phyloP scores from a whole-genome alignment of 352 stramenopile genomes.

The Pythium monospermum region DNA sequence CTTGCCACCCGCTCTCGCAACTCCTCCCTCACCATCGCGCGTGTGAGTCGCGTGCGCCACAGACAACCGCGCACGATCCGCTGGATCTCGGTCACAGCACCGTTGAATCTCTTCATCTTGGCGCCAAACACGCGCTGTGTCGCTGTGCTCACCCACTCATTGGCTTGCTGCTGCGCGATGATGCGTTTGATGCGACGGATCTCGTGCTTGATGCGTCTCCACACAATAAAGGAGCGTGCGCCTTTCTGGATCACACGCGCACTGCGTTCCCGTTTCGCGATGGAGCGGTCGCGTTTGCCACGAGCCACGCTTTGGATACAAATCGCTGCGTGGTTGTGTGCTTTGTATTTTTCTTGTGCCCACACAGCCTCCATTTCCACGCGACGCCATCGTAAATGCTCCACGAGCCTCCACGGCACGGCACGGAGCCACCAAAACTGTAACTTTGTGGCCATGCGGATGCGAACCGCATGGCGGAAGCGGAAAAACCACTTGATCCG shows the following conservation, averaged over 20 bases:
- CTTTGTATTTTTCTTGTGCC: conserved; percentile 18
- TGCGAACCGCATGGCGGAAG: conserved; percentile 36
- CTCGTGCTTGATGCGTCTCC: conserved; percentile 34
- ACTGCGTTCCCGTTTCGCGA: conserved; percentile 34
- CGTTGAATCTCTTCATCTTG: conserved; percentile 32
- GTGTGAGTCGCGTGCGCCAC: conserved; percentile 30
- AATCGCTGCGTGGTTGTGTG: conserved; percentile 31
- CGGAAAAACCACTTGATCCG: conserved; percentile 82
- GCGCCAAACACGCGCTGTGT: conserved; percentile 19
- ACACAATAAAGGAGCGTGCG: conserved; percentile 33
- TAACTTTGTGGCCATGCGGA: conserved; percentile 32
- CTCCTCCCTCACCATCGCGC: conserved; percentile 30
- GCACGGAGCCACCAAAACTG: conserved; percentile 75
- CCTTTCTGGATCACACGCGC: conserved; percentile 41
- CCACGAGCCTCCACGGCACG: conserved; percentile 34
- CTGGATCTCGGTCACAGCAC: conserved; percentile 53
- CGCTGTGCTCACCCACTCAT: conserved; percentile 26
- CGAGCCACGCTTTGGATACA: conserved; percentile 49
- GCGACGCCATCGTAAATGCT: conserved; percentile 36
- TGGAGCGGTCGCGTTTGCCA: conserved; percentile 32
- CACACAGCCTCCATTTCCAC: conserved; percentile 5
- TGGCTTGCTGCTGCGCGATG: conserved; percentile 17
- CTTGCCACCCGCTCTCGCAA: conserved; percentile 45
- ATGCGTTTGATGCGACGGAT: conserved; percentile 28
- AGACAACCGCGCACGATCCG: conserved; percentile 37